phyloP scores from a whole-genome alignment of 176 grass and related monocot genomes.

The Avena atlantica region DNA sequence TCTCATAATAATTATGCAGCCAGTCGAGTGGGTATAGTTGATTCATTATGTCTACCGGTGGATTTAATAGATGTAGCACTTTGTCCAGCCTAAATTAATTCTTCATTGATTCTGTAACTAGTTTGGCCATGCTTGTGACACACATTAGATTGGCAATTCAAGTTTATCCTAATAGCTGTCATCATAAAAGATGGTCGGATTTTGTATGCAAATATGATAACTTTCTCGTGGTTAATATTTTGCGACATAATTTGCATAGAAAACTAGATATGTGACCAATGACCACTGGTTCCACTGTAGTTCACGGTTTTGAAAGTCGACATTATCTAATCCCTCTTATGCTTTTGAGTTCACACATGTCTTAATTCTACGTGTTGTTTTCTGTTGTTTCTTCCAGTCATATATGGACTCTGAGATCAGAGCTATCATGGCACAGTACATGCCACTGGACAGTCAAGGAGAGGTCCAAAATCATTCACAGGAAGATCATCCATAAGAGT shows the following conservation, averaged over 20 bases:
- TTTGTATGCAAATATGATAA: constrained; percentile 28
- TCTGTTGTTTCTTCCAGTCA: constrained; percentile 52
- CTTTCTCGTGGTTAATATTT: constrained; percentile 12
- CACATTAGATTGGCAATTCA: background rate
- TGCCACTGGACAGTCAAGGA: constrained; percentile 67
- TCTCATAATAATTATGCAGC: background rate
- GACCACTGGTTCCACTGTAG: background rate
- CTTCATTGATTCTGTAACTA: background rate
- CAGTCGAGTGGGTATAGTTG: background rate
- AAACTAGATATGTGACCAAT: constrained; percentile 4
- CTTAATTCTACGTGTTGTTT: background rate
- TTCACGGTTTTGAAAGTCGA: background rate
- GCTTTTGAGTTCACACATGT: background rate
- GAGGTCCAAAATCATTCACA: constrained; percentile 61
- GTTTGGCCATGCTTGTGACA: background rate
- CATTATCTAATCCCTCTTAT: background rate
- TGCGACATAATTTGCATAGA: background rate
- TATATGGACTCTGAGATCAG: constrained; percentile 83
- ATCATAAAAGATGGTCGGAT: background rate
- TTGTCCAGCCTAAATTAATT: background rate
- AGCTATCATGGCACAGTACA: constrained; percentile 78
- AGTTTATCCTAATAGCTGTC: background rate
- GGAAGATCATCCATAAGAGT: constrained; percentile 35
- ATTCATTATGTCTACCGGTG: background rate
- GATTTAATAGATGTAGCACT: background rate